Conservation (phyloP, 1,284 basidiomycete species). For the Ustilago xerochloae region DNA sequence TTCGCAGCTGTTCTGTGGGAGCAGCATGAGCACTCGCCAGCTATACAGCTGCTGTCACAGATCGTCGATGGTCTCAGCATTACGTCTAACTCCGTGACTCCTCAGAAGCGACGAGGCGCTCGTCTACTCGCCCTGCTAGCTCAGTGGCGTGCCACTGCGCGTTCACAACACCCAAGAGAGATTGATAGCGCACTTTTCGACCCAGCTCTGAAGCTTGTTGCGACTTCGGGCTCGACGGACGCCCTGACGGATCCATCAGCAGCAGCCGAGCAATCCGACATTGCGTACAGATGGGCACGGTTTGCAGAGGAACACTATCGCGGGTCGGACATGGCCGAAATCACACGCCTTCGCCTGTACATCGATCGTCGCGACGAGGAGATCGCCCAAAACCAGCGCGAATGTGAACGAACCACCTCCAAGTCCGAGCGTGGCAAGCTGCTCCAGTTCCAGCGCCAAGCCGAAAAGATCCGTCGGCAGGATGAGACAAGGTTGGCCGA, state of each 20-base stretch:
- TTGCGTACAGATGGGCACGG: constrained; percentile 84
- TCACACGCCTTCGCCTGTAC: constrained; percentile 78
- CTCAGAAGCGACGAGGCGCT: constrained; percentile 30
- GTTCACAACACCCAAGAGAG: constrained; percentile 81
- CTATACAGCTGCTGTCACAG: constrained; percentile 79
- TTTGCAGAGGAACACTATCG: constrained; percentile 90
- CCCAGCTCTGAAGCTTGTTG: constrained; percentile 71
- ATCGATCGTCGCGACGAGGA: constrained; percentile 78
- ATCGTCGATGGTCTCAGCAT: constrained; percentile 39
- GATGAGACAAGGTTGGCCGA: constrained; percentile 45
- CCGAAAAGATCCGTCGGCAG: constrained; percentile 45
- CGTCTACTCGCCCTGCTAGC: constrained; percentile 72
- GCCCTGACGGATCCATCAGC: constrained; percentile 8
- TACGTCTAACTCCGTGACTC: constrained; percentile 3
- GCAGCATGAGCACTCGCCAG: constrained; percentile 83
- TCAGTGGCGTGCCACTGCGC: constrained; percentile 87
- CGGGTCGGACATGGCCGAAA: constrained; percentile 78
- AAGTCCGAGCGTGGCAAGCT: constrained; percentile 21
- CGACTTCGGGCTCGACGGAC: neutral
- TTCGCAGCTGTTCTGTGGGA: constrained; percentile 90
- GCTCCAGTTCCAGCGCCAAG: constrained; percentile 39
- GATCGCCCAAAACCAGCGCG: constrained; percentile 74
- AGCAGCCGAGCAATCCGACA: constrained; percentile 72
- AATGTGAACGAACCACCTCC: constrained; percentile 60
- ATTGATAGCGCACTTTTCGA: constrained; percentile 80